Evolutionary conservation across 1,284 basidiomycete species (phyloP).

Genomic region (Takashimella tepidaria): DNA sequence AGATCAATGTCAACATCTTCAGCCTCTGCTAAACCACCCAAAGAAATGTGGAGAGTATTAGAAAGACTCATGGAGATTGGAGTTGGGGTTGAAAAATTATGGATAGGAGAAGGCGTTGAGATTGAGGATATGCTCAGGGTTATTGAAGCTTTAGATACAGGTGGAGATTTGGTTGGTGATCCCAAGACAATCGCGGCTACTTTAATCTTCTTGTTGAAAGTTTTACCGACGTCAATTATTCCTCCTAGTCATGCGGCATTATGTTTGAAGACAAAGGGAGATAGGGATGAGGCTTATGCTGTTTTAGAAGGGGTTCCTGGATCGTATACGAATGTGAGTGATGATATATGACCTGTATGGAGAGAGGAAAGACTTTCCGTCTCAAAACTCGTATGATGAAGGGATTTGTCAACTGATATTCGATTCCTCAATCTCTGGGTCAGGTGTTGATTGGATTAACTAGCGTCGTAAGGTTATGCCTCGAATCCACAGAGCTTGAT

Average conservation of each 20-base stretch:
- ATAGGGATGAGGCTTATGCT: constrained; percentile 38
- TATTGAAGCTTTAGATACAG: constrained; percentile 23
- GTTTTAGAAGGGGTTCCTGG: constrained; percentile 31
- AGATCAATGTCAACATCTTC: neutral
- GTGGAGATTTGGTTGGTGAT: neutral
- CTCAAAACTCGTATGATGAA: neutral
- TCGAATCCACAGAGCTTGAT: neutral
- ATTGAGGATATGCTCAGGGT: constrained; percentile 12
- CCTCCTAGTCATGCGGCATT: constrained; percentile 12
- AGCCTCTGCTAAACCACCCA: constrained; percentile 21
- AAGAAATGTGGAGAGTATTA: constrained; percentile 36
- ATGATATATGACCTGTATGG: neutral
- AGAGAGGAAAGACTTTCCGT: neutral
- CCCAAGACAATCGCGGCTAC: constrained; percentile 11
- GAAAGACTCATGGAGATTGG: constrained; percentile 36
- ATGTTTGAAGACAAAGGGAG: constrained; percentile 14
- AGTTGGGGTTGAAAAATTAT: constrained; percentile 14
- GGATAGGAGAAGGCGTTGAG: constrained; percentile 11
- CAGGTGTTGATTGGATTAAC: constrained; percentile 30
- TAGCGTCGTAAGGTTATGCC: constrained; percentile 26
- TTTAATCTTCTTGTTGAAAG: constrained; percentile 28
- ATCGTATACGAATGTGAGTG: constrained; percentile 36
- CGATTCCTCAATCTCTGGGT: too few species aligned
- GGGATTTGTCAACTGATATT: too few species aligned
- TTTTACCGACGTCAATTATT: constrained; percentile 26